Evolutionary conservation across 148 eudicot genomes (phyloP).

Genomic region (Beta vulgaris): DNA sequence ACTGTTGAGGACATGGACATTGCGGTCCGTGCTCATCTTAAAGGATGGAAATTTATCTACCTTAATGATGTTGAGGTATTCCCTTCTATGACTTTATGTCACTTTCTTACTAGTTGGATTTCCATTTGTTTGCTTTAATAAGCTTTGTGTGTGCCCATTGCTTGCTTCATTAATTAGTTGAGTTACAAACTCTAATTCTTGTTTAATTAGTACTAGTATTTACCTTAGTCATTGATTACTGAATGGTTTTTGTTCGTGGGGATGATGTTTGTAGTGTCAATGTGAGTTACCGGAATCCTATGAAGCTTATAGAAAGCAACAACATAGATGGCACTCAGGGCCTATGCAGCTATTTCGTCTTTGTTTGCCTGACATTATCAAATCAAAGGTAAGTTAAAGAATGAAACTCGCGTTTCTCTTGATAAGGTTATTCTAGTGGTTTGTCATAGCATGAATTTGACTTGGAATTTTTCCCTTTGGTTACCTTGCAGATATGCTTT

Average conservation of each 20-base stretch:
- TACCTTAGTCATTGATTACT: conserved; percentile 6
- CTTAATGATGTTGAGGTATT: conserved; percentile 97
- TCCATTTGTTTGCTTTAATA: conserved; percentile 21
- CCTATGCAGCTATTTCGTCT: conserved; percentile 98
- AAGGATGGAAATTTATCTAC: conserved; percentile 94
- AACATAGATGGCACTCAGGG: conserved; percentile 99
- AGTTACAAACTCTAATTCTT: not conserved
- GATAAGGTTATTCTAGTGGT: not conserved
- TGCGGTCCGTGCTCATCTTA: conserved; percentile 96
- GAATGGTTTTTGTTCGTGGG: conserved; percentile 10
- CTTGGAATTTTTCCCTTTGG: not conserved
- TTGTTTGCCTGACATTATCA: conserved; percentile 76
- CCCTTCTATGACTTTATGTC: not conserved
- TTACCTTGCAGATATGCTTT: conserved; percentile 63
- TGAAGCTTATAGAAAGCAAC: conserved; percentile 94
- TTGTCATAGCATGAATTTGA: not conserved
- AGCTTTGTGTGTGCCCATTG: conserved; percentile 1
- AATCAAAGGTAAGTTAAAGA: conserved; percentile 58
- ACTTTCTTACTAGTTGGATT: conserved; percentile 21
- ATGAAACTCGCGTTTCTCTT: not conserved
- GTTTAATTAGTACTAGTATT: not conserved
- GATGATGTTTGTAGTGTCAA: conserved; percentile 57
- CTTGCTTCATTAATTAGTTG: not conserved
- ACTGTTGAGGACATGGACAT: conserved; percentile 99
- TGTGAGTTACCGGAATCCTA: conserved; percentile 97